Evolutionary conservation across 441 rosid species (phyloP), one percentile per base, ranked within the genome.

Genomic region (Adansonia rubrostipa): DNA sequence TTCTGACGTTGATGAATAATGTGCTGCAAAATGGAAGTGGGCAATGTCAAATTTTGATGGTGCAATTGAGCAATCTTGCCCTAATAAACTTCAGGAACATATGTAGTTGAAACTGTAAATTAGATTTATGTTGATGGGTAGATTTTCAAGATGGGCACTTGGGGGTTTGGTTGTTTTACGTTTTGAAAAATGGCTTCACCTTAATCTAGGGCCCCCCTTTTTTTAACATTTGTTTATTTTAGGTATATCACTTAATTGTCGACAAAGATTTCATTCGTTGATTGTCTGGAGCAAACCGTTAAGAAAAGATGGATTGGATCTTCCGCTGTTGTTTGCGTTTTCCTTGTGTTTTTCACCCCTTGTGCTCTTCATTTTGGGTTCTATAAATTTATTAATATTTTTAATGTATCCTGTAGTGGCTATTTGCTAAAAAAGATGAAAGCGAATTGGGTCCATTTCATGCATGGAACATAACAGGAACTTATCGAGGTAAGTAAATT

Each of bases 391-490:
- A n/a, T 61, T 64, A 5, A 72, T 60, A 15, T 80, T 78, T 42
- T 8, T 79, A 9, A 77, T 85, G 68, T 73, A 86, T 87, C 64
- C 87, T 88, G 87, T 89, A 96, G 99, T 89, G 95, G 97, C 88
- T 93, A 61, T 84, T 85, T 80, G 88, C 88, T 44, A 89, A 84
- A 82, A 94, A 88, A 80, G 96, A 87, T 44, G 90, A 87, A 78
- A 87, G 69, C 69, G 93, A 88, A 71, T 79, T 89, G 78, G 98
- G 97, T 73, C 89, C 97, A 20, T 89, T 87, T 77, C 78, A 93
- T 10, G 86, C 86, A 3, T 96, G 98, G 99, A 96, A 96, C 80
- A 92, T 96, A 78, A 94, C 98, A 11, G 99, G 99, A 87, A 94
- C 99, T 73, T 96, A 94, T 85, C 87, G 92, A 94, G 99, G 99